Conservation (phyloP, 768 basidiomycete genomes). For the Arthromyces matolae region DNA sequence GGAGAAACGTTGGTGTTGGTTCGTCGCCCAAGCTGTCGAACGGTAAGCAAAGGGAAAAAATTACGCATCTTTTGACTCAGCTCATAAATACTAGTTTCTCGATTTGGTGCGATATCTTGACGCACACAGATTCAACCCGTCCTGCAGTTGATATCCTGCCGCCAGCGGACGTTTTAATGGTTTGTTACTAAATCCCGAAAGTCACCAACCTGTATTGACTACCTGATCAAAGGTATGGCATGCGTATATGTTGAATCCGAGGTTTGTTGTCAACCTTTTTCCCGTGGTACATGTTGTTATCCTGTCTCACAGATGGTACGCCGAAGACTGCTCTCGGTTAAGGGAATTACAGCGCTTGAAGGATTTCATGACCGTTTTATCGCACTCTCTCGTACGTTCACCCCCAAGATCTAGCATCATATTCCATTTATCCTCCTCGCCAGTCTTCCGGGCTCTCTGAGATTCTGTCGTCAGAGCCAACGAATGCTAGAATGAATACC, state of each 20-base stretch:
- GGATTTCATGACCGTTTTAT: background rate
- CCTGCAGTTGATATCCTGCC: slow-evolving; percentile 23
- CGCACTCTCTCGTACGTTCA: background rate
- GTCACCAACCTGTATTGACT: no score
- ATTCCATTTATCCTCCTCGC: background rate
- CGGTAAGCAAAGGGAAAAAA: no score
- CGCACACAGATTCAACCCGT: slow-evolving; percentile 1
- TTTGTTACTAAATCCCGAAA: no score
- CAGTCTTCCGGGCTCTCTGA: background rate
- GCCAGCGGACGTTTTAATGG: slow-evolving; percentile 37
- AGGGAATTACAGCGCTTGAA: background rate
- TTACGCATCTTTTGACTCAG: slow-evolving; percentile 22
- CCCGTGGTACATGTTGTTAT: background rate
- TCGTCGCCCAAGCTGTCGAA: slow-evolving; percentile 35
- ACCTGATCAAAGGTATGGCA: slow-evolving; percentile 6
- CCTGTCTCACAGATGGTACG: background rate
- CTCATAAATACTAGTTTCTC: slow-evolving; percentile 2
- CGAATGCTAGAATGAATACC: background rate
- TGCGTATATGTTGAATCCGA: slow-evolving; percentile 2
- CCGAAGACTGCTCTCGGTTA: background rate
- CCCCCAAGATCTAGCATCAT: background rate
- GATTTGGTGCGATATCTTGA: slow-evolving; percentile 2
- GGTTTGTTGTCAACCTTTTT: background rate
- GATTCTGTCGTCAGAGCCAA: background rate
- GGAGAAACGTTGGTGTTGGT: slow-evolving; percentile 32